Base-by-base conservation (phyloP, 306 rosid species). In the Citrullus amarus region DNA sequence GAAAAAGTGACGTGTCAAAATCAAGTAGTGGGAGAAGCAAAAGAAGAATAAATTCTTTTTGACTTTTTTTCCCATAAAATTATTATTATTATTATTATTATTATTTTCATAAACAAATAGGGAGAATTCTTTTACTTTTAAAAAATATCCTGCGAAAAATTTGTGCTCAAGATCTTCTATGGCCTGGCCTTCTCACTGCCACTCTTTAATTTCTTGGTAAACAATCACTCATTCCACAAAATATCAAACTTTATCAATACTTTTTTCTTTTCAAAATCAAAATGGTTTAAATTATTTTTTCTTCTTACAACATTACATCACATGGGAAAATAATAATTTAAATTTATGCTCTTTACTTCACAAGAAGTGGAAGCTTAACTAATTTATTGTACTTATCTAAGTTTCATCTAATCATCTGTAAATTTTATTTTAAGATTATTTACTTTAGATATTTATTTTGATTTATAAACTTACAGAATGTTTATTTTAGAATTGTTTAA, bases 161-260 rank as follows among this genome's bases (percentile, higher is more conserved):
- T 16, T 10, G 71, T 48, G 78, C 34, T 61, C 69, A 32, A 69
- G 69, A 78, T 78, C 46, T 78, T 34, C 66, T 32, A 34, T 9
- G 66, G 39, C 38, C 32, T 9, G 60, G 50, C 73, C 58, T 56
- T 63, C 20, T 60, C 55, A 46, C 61, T 71, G 34, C 87, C 87
- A 77, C 80, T 79, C 60, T 32, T 79, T 76, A 46, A 57, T 55
- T n/a, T 78, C 39, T 81, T 77, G 78, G 78, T 51, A 54, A 51
- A 34, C 25, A 54, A 32, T 74, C 50, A 18, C 63, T n/a, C 18
- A 9, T 41, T 68, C 3, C 25, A 17, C 14, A 17, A 34, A 14
- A 16, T 65, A 34, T 68, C 15, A 36, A 38, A 38, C 8, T 10
- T 32, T 32, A 32, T 32, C 36, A 32, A 32, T 25, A 32, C 36